Conservation (phyloP, 2,329 filamentous ascomycete species). For the Colletotrichum sidae region DNA sequence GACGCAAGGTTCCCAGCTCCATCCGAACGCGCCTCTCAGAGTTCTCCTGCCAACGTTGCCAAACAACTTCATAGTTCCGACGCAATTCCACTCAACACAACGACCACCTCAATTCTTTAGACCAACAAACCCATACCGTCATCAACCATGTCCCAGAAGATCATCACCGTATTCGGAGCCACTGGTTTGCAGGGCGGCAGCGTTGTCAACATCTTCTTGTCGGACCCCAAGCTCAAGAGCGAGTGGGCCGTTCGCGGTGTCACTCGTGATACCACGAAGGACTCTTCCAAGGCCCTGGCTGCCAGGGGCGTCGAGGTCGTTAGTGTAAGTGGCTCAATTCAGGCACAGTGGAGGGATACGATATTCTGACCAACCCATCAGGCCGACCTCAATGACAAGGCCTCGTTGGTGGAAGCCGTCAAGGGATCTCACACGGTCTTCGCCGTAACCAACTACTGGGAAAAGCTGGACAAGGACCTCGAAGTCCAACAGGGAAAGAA, state of each 20-base stretch:
- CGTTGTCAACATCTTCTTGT: conserved; percentile 56
- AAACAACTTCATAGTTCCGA: too few species aligned
- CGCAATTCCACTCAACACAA: not conserved
- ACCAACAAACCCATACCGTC: not conserved
- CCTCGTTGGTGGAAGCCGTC: conserved; percentile 57
- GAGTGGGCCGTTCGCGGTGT: conserved; percentile 66
- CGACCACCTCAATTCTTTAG: not conserved
- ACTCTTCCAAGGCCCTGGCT: conserved; percentile 56
- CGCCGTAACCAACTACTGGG: conserved; percentile 65
- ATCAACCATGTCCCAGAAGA: conserved; percentile 46
- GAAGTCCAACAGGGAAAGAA: conserved; percentile 60
- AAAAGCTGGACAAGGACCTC: conserved; percentile 52
- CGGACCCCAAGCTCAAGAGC: conserved; percentile 54
- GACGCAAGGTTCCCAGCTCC: too few species aligned
- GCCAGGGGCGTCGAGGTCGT: conserved; percentile 63
- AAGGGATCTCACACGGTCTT: conserved; percentile 61
- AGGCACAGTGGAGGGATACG: not conserved
- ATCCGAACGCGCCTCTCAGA: too few species aligned
- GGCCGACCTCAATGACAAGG: conserved; percentile 62
- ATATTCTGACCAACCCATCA: conserved; percentile 34
- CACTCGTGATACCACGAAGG: conserved; percentile 60
- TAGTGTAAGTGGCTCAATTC: conserved; percentile 45
- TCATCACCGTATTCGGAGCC: conserved; percentile 68
- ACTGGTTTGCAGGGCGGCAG: conserved; percentile 72
- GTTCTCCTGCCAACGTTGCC: too few species aligned